Evolutionary conservation across 2,329 filamentous ascomycete species (phyloP), one percentile per base, ranked within the genome.

Genomic region (Ophioceras dolichostomum): DNA sequence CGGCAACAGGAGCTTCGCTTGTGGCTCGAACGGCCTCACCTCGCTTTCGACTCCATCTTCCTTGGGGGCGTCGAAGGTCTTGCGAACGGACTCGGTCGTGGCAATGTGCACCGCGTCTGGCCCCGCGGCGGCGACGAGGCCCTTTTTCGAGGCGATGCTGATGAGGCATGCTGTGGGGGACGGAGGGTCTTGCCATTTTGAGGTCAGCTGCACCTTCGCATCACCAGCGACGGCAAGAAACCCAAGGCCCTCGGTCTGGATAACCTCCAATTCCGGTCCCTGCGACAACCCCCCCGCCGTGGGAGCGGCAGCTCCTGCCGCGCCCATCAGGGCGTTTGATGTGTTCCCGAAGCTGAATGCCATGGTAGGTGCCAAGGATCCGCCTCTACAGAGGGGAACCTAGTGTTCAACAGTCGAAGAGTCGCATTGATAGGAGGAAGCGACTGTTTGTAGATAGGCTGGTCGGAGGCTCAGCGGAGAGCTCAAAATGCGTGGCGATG

Each of bases 121-220:
- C 13, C 85, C 83, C 36, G 84, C 91, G 34, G 88, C 91, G 21
- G 89, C 89, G 38, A 95, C 67, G 17, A 98, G 69, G 29, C 86
- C 86, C 57, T 77, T 79, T 42, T 69, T 74, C 22, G 85, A 79
- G 38, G 89, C 87, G 46, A 96, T 73, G 53, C 81, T 83, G 43
- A 98, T 68, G 27, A 98, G 78, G 2, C 85, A 93, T 10, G 86
- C 77, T 32, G 81, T 86, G 4, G 83, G 67, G 3, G 81, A 67
- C 22, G 91, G 89, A 18, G 83, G 67, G 27, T 73, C 64, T 29
- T 82, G 74, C 88, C 89, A 96, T 54, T 79, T 67, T 16, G 78
- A 70, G 13, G 86, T 84, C 30, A 96, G 64, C 54, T 80, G 83
- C 47, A 96, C 61, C 59, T 89, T 94, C 41, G 80, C 75, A 50